Evolutionary conservation across 495 filamentous ascomycete species (phyloP).

Genomic region (Lineolata rhizophorae): DNA sequence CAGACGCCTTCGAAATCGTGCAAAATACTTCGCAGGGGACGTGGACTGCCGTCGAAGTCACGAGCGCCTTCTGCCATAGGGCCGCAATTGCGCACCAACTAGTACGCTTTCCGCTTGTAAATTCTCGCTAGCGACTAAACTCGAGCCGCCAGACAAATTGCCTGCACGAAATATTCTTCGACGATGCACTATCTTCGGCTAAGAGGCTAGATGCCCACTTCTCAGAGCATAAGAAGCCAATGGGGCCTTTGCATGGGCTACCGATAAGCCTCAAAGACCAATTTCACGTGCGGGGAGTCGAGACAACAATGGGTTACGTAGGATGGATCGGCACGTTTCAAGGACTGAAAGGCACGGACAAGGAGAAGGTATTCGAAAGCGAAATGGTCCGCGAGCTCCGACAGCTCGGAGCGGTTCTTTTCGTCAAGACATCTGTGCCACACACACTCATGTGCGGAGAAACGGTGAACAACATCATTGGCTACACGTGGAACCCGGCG

Average conservation of each 20-base stretch:
- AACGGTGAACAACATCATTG: conserved; percentile 29
- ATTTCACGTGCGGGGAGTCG: conserved; percentile 41
- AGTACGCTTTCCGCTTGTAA: conserved; percentile 7
- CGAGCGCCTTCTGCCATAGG: conserved; percentile 19
- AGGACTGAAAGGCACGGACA: conserved; percentile 13
- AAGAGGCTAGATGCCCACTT: conserved; percentile 15
- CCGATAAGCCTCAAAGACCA: conserved; percentile 50
- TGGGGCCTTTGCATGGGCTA: conserved; percentile 38
- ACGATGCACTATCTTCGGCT: conserved; percentile 14
- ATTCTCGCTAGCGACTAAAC: conserved; percentile 4
- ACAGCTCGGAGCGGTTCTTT: conserved; percentile 36
- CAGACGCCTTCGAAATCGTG: conserved; percentile 18
- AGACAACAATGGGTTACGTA: conserved; percentile 38
- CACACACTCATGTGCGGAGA: conserved; percentile 37
- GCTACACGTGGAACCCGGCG: conserved; percentile 18
- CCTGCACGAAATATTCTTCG: conserved; percentile 20
- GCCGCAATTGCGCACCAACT: conserved; percentile 24
- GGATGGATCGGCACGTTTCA: conserved; percentile 22
- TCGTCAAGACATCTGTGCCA: conserved; percentile 44
- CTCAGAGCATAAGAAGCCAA: conserved; percentile 11
- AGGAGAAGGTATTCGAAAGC: conserved; percentile 16
- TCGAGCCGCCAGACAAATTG: conserved; percentile 13
- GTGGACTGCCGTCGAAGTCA: conserved; percentile 20
- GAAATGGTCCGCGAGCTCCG: conserved; percentile 24
- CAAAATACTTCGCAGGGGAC: conserved; percentile 12